A percentile compares a stretch with the other conserved stretches of the same genome.
These are phyloP conservation scores for Calocybe cyanea DNA, from an alignment of 768 basidiomycete species.

Conservation along the genomic window DNA sequence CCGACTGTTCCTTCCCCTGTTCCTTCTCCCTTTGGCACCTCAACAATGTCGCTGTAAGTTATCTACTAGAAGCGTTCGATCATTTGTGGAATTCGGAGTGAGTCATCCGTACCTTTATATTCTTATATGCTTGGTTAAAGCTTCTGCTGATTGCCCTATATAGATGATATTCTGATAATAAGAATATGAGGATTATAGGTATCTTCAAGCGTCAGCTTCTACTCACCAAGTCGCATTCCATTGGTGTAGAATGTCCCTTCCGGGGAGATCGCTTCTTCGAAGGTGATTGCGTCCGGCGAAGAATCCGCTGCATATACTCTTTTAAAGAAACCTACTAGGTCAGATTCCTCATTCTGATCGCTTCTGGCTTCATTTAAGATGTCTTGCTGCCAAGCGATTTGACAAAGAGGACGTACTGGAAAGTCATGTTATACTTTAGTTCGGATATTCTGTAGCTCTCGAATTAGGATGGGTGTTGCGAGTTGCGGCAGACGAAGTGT, in stretches of 20 bases:
- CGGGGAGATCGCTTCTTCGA: slow-evolving; percentile 7
- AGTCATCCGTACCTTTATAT: not conserved
- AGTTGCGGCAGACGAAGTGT: too few species aligned
- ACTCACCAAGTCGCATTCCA: not conserved
- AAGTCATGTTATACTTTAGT: too few species aligned
- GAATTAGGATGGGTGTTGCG: too few species aligned
- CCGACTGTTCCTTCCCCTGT: slow-evolving; percentile 7
- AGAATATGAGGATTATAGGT: too few species aligned
- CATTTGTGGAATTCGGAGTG: not conserved
- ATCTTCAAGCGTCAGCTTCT: too few species aligned
- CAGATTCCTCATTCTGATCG: not conserved
- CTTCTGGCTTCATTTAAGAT: too few species aligned
- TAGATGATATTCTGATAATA: not conserved
- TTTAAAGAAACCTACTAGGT: slow-evolving; percentile 5
- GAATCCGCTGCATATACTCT: slow-evolving; percentile 5
- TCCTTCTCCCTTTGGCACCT: slow-evolving; percentile 4
- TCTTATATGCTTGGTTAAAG: slow-evolving; percentile 2
- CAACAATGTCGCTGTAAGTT: not conserved
- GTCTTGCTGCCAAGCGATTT: too few species aligned
- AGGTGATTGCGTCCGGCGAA: slow-evolving; percentile 3
- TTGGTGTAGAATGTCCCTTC: slow-evolving; percentile 6
- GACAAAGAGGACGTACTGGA: too few species aligned
- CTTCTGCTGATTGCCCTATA: slow-evolving; percentile 3
- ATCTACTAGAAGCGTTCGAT: not conserved
- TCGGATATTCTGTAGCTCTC: too few species aligned